These are phyloP conservation scores for Pyrenochaeta sp. DNA, from an alignment of 2,329 filamentous ascomycete species.

Conservation along the genomic window DNA sequence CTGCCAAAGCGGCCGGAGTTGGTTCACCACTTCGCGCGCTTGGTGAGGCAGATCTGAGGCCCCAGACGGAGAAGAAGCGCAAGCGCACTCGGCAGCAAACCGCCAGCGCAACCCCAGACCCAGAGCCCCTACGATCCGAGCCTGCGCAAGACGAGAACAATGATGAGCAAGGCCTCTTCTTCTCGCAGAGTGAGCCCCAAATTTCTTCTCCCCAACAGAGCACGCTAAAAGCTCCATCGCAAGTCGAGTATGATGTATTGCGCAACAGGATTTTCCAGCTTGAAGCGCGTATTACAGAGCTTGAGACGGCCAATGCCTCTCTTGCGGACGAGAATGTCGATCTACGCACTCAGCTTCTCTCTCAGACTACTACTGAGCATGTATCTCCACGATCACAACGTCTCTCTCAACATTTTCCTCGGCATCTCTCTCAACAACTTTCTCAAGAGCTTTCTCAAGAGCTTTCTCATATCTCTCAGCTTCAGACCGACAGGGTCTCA, in stretches of 20 bases:
- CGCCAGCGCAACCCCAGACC: constrained; percentile 15
- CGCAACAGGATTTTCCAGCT: constrained; percentile 19
- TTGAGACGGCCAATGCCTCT: constrained; percentile 5
- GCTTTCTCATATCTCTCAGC: not conserved
- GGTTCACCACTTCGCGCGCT: constrained; percentile 28
- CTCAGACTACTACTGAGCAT: not conserved
- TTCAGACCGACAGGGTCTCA: constrained; percentile 1
- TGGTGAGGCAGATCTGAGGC: constrained; percentile 10
- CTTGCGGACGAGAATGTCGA: constrained; percentile 8
- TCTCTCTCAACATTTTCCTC: not conserved
- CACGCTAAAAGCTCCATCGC: constrained; percentile 1
- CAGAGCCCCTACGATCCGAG: constrained; percentile 9
- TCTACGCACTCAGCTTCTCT: not conserved
- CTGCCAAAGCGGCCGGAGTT: constrained; percentile 16
- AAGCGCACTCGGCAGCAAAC: constrained; percentile 11
- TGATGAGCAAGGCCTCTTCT: constrained; percentile 29
- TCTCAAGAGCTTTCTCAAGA: not conserved
- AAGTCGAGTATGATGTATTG: constrained; percentile 6
- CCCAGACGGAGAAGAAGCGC: constrained; percentile 13
- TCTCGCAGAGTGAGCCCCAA: constrained; percentile 26
- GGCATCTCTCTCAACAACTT: too few relatives aligned
- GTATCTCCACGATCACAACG: not conserved
- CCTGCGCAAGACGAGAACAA: constrained; percentile 20
- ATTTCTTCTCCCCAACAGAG: constrained; percentile 9
- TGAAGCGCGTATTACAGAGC: constrained; percentile 7